A percentile compares a stretch with the other conserved stretches of the same genome.
phyloP scores from a whole-genome alignment of 805 yeast species.

The Wickerhamiella shivajii region DNA sequence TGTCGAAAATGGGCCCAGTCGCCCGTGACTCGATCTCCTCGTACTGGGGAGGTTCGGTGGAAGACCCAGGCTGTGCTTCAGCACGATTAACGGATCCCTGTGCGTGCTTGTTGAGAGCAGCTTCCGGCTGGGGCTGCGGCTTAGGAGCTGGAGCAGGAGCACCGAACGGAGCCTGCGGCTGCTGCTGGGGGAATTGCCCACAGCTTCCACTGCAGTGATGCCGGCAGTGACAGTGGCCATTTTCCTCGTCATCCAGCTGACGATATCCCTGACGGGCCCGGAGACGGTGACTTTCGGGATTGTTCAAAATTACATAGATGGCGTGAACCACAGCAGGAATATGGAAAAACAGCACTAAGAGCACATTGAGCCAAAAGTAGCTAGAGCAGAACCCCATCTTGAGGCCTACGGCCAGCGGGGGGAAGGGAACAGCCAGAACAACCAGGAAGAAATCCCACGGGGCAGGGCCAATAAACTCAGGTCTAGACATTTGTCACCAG shows the following conservation, averaged over 20 bases:
- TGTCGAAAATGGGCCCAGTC: slow-evolving; percentile 2
- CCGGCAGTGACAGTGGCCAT: too few relatives aligned
- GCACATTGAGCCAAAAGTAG: slow-evolving; percentile 4
- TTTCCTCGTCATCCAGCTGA: slow-evolving; percentile 1
- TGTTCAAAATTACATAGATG: slow-evolving; percentile 7
- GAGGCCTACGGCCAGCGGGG: slow-evolving; percentile 7
- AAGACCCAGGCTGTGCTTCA: background rate
- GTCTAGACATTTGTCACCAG: too few relatives aligned
- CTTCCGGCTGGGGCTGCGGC: slow-evolving; percentile 2
- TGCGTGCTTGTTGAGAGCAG: too few relatives aligned
- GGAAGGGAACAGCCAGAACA: slow-evolving; percentile 5
- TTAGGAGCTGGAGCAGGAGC: background rate
- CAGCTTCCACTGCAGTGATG: too few relatives aligned
- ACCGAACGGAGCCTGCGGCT: too few relatives aligned
- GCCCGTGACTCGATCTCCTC: background rate
- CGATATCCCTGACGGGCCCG: background rate
- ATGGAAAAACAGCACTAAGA: slow-evolving; percentile 7
- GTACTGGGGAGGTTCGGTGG: slow-evolving; percentile 3
- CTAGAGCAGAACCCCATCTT: slow-evolving; percentile 5
- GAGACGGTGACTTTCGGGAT: slow-evolving; percentile 2
- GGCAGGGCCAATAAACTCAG: too few relatives aligned
- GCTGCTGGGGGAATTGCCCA: too few relatives aligned
- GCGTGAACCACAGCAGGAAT: slow-evolving; percentile 9
- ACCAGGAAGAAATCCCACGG: slow-evolving; percentile 8
- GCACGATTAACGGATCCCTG: too few relatives aligned